These are phyloP conservation scores for Teratosphaeria epicoccoides DNA, from an alignment of 2,329 filamentous ascomycete genomes.

Conservation along the genomic window DNA sequence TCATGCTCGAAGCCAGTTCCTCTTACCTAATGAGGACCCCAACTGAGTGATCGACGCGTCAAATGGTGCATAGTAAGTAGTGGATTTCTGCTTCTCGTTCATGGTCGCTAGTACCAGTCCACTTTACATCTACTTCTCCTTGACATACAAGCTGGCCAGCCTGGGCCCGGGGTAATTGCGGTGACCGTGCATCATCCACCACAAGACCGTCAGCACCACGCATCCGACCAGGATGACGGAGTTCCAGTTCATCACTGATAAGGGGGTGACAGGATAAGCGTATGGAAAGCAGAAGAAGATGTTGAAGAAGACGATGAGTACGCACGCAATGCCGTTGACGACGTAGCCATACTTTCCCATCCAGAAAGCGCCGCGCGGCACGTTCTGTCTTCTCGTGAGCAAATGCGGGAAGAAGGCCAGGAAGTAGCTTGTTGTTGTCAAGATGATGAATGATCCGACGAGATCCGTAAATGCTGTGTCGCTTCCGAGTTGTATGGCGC, in stretches of 20 bases:
- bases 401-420: constrained; percentile 27
- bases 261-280: constrained; percentile 17
- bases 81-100: too few relatives aligned
- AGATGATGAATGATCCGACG: constrained; percentile 28
- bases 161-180: constrained; percentile 43
- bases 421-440: constrained; percentile 26
- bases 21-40: too few relatives aligned
- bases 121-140: not conserved
- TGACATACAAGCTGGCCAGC: constrained; percentile 35
- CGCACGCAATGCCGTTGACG: constrained; percentile 24
- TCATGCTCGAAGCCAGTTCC: too few relatives aligned
- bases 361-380: constrained; percentile 26
- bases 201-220: constrained; percentile 36
- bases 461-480: constrained; percentile 27
- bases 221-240: constrained; percentile 44
- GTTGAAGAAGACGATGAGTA: constrained; percentile 27
- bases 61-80: too few relatives aligned
- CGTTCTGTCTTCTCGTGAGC: constrained; percentile 21
- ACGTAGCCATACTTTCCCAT: constrained; percentile 24
- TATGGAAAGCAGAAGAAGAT: constrained; percentile 29
- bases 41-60: too few relatives aligned
- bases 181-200: constrained; percentile 42
- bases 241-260: constrained; percentile 31
- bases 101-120: too few relatives aligned
- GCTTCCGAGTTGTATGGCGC: constrained; percentile 24